Conservation (phyloP, 306 rosid genomes). For the Vigna reflexopilosa region DNA sequence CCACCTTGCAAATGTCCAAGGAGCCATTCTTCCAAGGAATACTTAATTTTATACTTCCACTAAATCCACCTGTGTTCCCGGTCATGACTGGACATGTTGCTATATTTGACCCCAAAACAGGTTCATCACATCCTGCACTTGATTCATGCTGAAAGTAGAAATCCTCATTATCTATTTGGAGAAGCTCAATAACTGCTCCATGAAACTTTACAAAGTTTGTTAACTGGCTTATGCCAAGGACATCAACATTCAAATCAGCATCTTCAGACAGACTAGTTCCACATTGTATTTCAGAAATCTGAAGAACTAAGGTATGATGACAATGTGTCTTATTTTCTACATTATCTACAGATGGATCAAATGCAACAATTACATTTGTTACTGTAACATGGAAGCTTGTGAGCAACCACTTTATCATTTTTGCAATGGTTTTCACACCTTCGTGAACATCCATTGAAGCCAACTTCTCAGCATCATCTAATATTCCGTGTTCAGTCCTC, state of each 20-base stretch:
- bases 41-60: constrained; percentile 81
- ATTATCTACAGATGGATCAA: constrained; percentile 66
- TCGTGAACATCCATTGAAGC: constrained; percentile 77
- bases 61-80: constrained; percentile 83
- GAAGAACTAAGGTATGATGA: constrained; percentile 66
- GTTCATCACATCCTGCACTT: constrained; percentile 51
- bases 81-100: constrained; percentile 66
- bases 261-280: constrained; percentile 88
- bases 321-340: constrained; percentile 46
- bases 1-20: constrained; percentile 81
- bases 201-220: constrained; percentile 85
- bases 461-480: constrained; percentile 59
- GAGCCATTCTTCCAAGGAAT: constrained; percentile 98
- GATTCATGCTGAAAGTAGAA: constrained; percentile 43
- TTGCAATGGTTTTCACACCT: constrained; percentile 94
- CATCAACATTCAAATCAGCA: constrained; percentile 57
- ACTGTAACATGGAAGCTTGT: constrained; percentile 85
- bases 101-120: constrained; percentile 51
- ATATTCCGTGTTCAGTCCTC: constrained; percentile 50
- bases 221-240: constrained; percentile 82
- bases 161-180: constrained; percentile 62
- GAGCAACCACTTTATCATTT: constrained; percentile 83
- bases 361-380: constrained; percentile 72
- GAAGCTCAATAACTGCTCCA: constrained; percentile 79
- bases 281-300: constrained; percentile 80